Evolutionary conservation across 2,329 filamentous ascomycete species (phyloP), one percentile per base, ranked within the genome.

Genomic region (Colletotrichum caudatum): DNA sequence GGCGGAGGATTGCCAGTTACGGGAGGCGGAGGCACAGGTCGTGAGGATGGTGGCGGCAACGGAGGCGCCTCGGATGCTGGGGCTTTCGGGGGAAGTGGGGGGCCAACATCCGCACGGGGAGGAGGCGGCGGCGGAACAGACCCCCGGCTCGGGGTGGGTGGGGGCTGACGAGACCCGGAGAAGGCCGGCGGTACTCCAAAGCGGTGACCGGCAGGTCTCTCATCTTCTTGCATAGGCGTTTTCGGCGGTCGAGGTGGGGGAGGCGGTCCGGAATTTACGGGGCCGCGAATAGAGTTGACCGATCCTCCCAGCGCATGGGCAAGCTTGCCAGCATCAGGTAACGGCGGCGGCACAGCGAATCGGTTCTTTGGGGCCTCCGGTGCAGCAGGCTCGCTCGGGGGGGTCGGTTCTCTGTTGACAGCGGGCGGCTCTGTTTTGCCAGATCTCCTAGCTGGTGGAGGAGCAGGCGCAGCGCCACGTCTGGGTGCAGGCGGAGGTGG

Each of bases 281-380:
- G 59, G 33, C 69, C 69, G 11, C 69, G 69, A 29, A 73, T 60
- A 29, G 66, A 60, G 84, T 84, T 12, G 84, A 72, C 60, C 8
- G 86, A 66, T 76, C 78, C 18, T 79, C 81, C 78, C 75, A 84
- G 53, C 81, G 78, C 84, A 82, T 91, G 86, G 4, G 92, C 94
- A 78, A 90, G 96, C 81, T 94, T 97, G 48, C 96, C 96, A 69
- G 96, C 96, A 80, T 97, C 95, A 66, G 94, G 90, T 71, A 98
- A 83, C 2, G 95, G 93, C 44, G 96, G 96, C 57, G 96, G 96
- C 11, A 74, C 73, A 23, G 68, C 71, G 23, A 74, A 74, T 54
- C 71, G 56, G 11, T 90, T 89, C 63, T 91, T 88, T 29, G 90
- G 88, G 20, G 81, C 80, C 39, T 78, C 75, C 23, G 91, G 89